Evolutionary conservation across 768 basidiomycete species (phyloP).

Genomic region (Pulveroboletus sp.): DNA sequence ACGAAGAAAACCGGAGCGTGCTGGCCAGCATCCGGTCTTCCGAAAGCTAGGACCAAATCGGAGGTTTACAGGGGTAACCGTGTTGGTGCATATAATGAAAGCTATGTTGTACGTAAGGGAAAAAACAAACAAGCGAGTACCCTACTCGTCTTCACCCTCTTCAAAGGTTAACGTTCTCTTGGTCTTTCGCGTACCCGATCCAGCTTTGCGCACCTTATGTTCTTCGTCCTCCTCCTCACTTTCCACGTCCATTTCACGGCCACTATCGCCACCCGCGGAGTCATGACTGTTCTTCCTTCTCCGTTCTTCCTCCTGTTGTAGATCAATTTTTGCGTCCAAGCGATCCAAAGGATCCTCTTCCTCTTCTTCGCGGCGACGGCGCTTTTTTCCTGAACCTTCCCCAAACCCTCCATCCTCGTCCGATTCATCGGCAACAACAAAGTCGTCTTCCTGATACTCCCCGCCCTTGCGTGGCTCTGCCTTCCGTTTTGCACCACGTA

Average conservation of each 20-base stretch:
- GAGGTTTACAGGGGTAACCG: conserved; percentile 38
- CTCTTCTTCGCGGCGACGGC: conserved; percentile 37
- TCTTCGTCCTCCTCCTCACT: conserved; percentile 72
- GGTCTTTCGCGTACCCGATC: conserved; percentile 47
- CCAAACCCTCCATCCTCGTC: conserved; percentile 54
- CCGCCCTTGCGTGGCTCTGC: conserved; percentile 47
- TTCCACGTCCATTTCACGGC: conserved; percentile 65
- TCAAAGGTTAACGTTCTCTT: conserved; percentile 52
- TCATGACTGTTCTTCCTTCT: conserved; percentile 36
- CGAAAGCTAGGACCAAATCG: conserved; percentile 53
- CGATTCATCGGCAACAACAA: conserved; percentile 72
- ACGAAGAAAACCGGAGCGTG: conserved; percentile 73
- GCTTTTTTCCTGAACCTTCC: conserved; percentile 32
- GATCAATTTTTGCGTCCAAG: conserved; percentile 62
- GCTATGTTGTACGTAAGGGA: background rate
- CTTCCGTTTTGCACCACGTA: conserved; percentile 41
- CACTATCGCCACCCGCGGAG: conserved; percentile 32
- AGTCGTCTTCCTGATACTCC: conserved; percentile 83
- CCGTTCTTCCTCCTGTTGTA: conserved; percentile 49
- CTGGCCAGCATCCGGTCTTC: conserved; percentile 69
- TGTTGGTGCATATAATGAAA: conserved; percentile 23
- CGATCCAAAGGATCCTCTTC: conserved; percentile 62
- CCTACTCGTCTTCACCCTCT: conserved; percentile 48
- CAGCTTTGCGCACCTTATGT: conserved; percentile 54
- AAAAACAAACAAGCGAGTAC: background rate